Conservation (phyloP, 805 yeast species). For the Candida odintsovae region DNA sequence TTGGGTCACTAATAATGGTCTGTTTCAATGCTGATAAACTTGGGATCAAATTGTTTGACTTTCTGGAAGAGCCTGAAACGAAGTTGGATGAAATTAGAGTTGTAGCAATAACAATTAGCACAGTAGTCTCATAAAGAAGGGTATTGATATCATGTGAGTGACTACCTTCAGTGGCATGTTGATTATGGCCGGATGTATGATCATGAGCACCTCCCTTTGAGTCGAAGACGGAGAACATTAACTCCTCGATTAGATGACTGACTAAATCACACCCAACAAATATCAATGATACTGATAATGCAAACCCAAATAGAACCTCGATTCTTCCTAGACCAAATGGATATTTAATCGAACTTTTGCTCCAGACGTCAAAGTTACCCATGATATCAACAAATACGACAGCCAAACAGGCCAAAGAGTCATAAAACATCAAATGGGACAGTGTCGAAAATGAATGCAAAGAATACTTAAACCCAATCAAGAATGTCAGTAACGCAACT, state of each 20-base stretch:
- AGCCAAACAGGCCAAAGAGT: slow-evolving; percentile 69
- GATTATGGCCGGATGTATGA: slow-evolving; percentile 20
- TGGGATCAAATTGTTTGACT: background rate
- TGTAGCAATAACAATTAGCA: slow-evolving; percentile 21
- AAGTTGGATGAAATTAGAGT: slow-evolving; percentile 31
- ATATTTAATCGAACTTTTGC: slow-evolving; percentile 66
- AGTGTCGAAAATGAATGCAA: slow-evolving; percentile 64
- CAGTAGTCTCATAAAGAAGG: slow-evolving; percentile 24
- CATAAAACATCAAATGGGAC: slow-evolving; percentile 85
- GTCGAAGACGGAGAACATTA: slow-evolving; percentile 36
- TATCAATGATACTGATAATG: slow-evolving; percentile 72
- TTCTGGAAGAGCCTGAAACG: slow-evolving; percentile 1
- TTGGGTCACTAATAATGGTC: slow-evolving; percentile 22
- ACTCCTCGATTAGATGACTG: slow-evolving; percentile 82
- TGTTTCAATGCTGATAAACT: slow-evolving; percentile 8
- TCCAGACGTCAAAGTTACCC: slow-evolving; percentile 94
- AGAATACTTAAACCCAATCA: slow-evolving; percentile 51
- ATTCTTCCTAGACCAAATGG: slow-evolving; percentile 94
- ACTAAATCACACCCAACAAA: slow-evolving; percentile 89
- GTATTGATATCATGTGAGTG: slow-evolving; percentile 16
- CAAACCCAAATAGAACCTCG: slow-evolving; percentile 85
- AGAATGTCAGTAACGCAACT: slow-evolving; percentile 50
- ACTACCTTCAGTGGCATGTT: slow-evolving; percentile 18
- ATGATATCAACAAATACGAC: slow-evolving; percentile 70
- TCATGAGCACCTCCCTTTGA: slow-evolving; percentile 5